Conservation (phyloP, 345 rosid species). For the Eucalyptus pauciflora region DNA sequence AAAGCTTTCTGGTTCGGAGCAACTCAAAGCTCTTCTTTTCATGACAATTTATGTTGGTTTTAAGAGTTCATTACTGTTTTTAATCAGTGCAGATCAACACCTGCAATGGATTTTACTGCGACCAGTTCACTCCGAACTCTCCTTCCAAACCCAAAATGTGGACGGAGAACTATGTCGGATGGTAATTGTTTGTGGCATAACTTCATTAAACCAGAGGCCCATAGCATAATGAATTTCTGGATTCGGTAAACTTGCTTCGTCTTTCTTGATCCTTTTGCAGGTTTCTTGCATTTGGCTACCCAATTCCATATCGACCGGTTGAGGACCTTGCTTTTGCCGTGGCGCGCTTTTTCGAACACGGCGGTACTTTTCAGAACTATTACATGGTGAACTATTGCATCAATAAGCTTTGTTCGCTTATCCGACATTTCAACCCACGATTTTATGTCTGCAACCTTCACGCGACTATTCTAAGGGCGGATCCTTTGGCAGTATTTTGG, state of each 20-base stretch:
- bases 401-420: neutral
- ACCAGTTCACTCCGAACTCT: constrained; percentile 39
- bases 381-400: constrained; percentile 34
- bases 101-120: constrained; percentile 65
- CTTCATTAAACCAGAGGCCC: neutral
- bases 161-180: constrained; percentile 64
- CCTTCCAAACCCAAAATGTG: constrained; percentile 54
- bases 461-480: neutral
- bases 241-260: neutral
- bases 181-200: constrained; percentile 12
- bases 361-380: constrained; percentile 61
- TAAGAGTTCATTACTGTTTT: neutral
- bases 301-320: constrained; percentile 53
- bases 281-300: constrained; percentile 54
- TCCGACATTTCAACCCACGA: neutral
- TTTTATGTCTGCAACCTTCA: neutral
- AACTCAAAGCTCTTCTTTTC: neutral
- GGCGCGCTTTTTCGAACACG: constrained; percentile 49
- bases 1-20: neutral
- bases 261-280: constrained; percentile 5
- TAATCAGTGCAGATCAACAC: constrained; percentile 41
- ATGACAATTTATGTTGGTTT: neutral
- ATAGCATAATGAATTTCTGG: neutral
- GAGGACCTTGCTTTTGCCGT: constrained; percentile 64
- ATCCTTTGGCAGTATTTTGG: constrained; percentile 46